Percentiles rank a stretch among this genome's conserved stretches.
Conservation (phyloP, 2,329 filamentous ascomycete species). For the Elsinoe necatrix region DNA sequence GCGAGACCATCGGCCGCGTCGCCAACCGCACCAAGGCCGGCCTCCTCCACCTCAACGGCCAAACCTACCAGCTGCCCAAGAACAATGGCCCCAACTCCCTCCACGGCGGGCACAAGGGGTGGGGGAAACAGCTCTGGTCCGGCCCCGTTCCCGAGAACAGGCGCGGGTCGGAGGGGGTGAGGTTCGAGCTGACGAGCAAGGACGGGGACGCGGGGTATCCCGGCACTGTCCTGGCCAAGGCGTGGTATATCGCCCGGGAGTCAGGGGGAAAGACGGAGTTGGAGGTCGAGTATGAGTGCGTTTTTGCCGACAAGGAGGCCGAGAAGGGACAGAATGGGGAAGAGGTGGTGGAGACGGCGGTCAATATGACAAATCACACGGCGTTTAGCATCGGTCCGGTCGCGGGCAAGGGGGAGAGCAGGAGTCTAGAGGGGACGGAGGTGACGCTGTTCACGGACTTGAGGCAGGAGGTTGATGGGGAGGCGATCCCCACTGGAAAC, state of each 20-base stretch:
- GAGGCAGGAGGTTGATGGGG: conserved; percentile 66
- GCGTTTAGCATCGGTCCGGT: conserved; percentile 27
- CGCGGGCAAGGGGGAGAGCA: background rate
- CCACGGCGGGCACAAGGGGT: conserved; percentile 53
- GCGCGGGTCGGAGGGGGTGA: conserved; percentile 38
- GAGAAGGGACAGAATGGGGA: conserved; percentile 34
- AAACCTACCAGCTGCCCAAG: conserved; percentile 58
- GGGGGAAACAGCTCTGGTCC: conserved; percentile 71
- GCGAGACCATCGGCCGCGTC: conserved; percentile 80
- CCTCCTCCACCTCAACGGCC: conserved; percentile 64
- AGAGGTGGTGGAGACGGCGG: conserved; percentile 74
- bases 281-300: conserved; percentile 82
- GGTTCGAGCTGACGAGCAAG: conserved; percentile 52
- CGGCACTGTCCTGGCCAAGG: conserved; percentile 67
- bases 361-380: conserved; percentile 96
- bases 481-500: conserved; percentile 63
- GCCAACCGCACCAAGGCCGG: conserved; percentile 73
- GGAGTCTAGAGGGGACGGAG: conserved; percentile 48
- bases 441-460: conserved; percentile 50
- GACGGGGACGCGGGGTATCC: conserved; percentile 89
- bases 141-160: conserved; percentile 55
- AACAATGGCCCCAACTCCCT: conserved; percentile 70
- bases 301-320: conserved; percentile 49
- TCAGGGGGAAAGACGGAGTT: conserved; percentile 59
- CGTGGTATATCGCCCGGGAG: conserved; percentile 67